Evolutionary conservation across 345 rosid genomes (phyloP), one percentile per base, ranked within the genome.

Genomic region (Rhizophora mangle): DNA sequence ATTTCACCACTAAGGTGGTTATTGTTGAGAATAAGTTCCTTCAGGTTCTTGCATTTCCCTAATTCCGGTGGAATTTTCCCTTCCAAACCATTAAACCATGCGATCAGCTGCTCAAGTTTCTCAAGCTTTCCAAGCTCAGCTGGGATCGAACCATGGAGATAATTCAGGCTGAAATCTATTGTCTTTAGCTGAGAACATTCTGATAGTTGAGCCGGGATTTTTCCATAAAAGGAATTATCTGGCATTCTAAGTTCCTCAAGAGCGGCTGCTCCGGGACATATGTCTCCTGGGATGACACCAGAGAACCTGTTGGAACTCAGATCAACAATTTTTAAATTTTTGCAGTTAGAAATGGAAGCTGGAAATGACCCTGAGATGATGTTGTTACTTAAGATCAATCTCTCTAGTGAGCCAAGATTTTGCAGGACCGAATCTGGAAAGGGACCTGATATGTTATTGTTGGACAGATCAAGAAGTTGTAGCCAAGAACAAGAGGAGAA

Each of bases 21-120:
- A 70, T 94, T 89, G 72, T 91, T 94, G 60, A 94, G 89, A 52
- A 94, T 94, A 2, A 94, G 84, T 76, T 89, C 88, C 77, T 89
- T 94, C 20, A 94, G 81, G 49, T 81, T 87, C 70, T 72, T 88
- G 68, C 93, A 71, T 63, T 89, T 85, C 16, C 99, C 97, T 61
- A 91, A 65, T 72, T 91, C 95, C 58, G 82, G 78, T 13, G 99
- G 99, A 65, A 94, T 88, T 46, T 36, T 61, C 0, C 99, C 99
- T 68, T 91, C 84, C 82, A 94, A 58, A 20, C 83, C 84, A 83
- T 94, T 94, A 70, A 80, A 88, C 99, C 99, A 94, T 0, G 99
- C 96, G 39, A 91, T 89, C 57, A 94, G 79, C 70, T 94, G 95
- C 78, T 94, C 99, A 21, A 94, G 96, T 52, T 88, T 85, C 79